Conservation (phyloP, 495 filamentous ascomycete species). For the Penicillium canariense region DNA sequence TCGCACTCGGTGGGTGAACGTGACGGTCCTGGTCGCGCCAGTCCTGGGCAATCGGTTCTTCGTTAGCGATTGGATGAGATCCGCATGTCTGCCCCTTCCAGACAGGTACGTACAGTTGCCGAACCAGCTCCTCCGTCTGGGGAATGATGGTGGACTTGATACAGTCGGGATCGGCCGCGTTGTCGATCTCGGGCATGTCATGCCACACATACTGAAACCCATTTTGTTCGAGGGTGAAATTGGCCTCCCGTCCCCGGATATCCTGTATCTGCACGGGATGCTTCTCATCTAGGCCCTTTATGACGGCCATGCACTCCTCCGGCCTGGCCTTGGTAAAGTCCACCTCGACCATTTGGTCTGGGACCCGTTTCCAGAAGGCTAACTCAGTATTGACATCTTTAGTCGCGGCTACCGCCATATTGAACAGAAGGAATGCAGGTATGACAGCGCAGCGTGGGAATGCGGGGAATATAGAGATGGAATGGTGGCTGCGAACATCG, state of each 20-base stretch:
- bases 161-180: not conserved
- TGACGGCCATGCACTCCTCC: not conserved
- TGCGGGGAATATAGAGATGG: not conserved
- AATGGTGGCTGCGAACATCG: not conserved
- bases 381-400: slow-evolving; percentile 6
- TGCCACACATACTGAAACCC: slow-evolving; percentile 15
- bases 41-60: slow-evolving; percentile 8
- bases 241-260: slow-evolving; percentile 10
- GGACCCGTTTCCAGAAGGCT: slow-evolving; percentile 1
- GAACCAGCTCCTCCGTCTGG: slow-evolving; percentile 12
- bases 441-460: not conserved
- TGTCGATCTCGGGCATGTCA: slow-evolving; percentile 12
- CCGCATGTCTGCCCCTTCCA: not conserved
- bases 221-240: slow-evolving; percentile 7
- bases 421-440: not conserved
- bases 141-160: slow-evolving; percentile 11
- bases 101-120: slow-evolving; percentile 11
- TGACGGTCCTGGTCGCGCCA: slow-evolving; percentile 8
- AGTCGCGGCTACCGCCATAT: not conserved
- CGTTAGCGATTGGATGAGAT: not conserved
- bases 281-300: not conserved
- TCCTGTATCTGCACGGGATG: slow-evolving; percentile 9
- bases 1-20: slow-evolving; percentile 15
- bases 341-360: not conserved
- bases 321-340: slow-evolving; percentile 5